Evolutionary conservation across 371 early-diverging fungal species (phyloP), one percentile per base, ranked within the genome.

Genomic region (Mucor circinelloides): DNA sequence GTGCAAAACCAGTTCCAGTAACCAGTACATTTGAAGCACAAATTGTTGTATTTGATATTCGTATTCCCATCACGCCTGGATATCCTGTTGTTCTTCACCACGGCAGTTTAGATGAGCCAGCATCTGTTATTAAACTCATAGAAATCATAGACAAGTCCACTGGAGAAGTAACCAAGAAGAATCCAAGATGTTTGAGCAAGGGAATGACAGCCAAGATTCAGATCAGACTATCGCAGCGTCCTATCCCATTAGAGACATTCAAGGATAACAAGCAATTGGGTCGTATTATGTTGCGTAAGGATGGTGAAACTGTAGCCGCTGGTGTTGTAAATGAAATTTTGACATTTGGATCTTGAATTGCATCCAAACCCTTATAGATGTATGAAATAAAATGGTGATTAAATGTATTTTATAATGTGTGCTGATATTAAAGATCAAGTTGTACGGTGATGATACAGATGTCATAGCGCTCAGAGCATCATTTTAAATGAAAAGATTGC

Each of bases 21-120:
- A 87, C 93, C 17, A 83, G 83, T 9, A 75, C 86, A 21, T 91
- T 98, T 69, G 84, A 85, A 12, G 96, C 94, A 7, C 93, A 93
- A 71, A 92, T 98, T 55, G 91, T 96, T 7, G 93, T 96, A 8
- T 96, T 97, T 86, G 97, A 98, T 65, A 81, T 93, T 38, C 86
- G 85, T 48, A 85, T 93, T 27, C 97, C 97, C 0, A 88, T 98
- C 28, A 98, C 97, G 12, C 88, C 88, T n/a, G 98, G 98, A 23
- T 94, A 89, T 63, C 92, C 93, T 6, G 89, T 91, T 38, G 86
- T 95, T 15, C 76, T 97, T 59, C 95, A 97, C 75, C 87, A 91
- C 52, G 92, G 91, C 64, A 91, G 91, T 67, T 78, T 92, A 28
- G 89, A 90, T 64, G 93, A 94, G 48, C 90, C 95, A 1, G 95